Base-by-base conservation (phyloP, 2,329 filamentous ascomycete genomes). In the Trichoderma cornu-damae region DNA sequence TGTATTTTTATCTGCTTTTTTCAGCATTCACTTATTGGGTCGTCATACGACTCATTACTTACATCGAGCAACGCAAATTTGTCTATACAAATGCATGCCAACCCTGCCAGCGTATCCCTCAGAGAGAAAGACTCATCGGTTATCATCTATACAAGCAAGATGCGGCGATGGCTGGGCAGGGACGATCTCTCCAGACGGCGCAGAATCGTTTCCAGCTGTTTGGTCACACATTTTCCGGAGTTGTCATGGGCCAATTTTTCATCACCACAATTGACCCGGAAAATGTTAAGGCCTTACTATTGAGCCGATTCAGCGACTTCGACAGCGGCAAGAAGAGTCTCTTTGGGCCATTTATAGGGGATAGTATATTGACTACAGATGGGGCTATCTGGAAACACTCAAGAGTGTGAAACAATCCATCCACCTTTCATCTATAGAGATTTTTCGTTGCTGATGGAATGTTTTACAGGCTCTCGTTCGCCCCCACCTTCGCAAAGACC, bases 221-320 rank as follows among this genome's bases (percentile, higher is more conserved):
- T 24, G 50, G 50, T 7, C 35, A 53, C 4, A 53, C 50, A 2
- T 53, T 53, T 20, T 40, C 50, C 9, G 50, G 50, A 22, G 35
- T 40, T 12, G 26, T 43, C 34, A 22, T 53, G 18, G 50, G 35
- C 12, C 35, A 43, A 14, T 43, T 22, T 9, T 53, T 53, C 35
- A 53, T 53, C 11, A 30, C 24, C 6, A 53, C 50, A 3, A 28
- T 40, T 14, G 50, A 53, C 26, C 28, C 32, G 14, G 50, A 53
- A 20, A 53, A 53, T 6, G 35, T 32, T 8, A 53, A 65, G 24
- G 37, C 38, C 6, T n/a, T 53, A 14, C 24, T 53, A 12, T 53
- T 37, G 0, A 42, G 14, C 4, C 50, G 34, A 22, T 53, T 53
- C 24, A n/a, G 16, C 1, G 24, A 32, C 22, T 53, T 42, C 8